Evolutionary conservation across 2,329 filamentous ascomycete species (phyloP).

Genomic region (Claviceps pusilla): DNA sequence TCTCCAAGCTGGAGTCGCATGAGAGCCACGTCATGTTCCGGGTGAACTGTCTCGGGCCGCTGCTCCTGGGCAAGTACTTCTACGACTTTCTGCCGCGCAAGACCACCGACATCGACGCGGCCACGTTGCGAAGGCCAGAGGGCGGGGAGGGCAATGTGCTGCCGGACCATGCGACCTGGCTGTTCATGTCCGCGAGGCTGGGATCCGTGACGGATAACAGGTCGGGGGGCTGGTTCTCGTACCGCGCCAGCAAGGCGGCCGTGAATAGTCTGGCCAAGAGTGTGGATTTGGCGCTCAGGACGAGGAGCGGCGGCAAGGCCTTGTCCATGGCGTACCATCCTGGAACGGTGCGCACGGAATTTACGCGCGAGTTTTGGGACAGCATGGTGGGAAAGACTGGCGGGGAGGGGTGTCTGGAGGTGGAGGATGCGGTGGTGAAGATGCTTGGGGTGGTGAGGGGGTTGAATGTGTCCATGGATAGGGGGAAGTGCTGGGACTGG

Average conservation of each 20-base stretch:
- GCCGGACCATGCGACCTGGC: constrained; percentile 44
- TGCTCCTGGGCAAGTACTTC: constrained; percentile 67
- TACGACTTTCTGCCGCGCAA: constrained; percentile 51
- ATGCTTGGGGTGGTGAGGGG: constrained; percentile 44
- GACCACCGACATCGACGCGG: constrained; percentile 16
- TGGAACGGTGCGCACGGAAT: constrained; percentile 61
- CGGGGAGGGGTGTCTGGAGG: constrained; percentile 44
- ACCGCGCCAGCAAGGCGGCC: constrained; percentile 60
- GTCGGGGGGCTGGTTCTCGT: constrained; percentile 69
- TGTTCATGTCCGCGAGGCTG: constrained; percentile 66
- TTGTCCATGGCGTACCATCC: constrained; percentile 61
- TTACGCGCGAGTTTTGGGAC: constrained; percentile 59
- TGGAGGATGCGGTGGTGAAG: constrained; percentile 50
- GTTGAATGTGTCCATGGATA: constrained; percentile 28
- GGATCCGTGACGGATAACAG: constrained; percentile 59
- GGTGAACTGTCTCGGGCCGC: constrained; percentile 58
- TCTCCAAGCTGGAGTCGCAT: constrained; percentile 45
- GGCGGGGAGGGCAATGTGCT: constrained; percentile 16
- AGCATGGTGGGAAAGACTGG: constrained; percentile 35
- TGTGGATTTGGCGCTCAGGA: constrained; percentile 51
- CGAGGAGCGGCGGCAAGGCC: constrained; percentile 43
- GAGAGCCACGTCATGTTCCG: constrained; percentile 53
- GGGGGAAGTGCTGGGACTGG: constrained; percentile 57
- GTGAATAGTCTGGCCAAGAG: constrained; percentile 58
- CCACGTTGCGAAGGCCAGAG: not conserved